Evolutionary conservation across 108 stramenopile genomes (phyloP).

Genomic region (Nitzschia sp.): DNA sequence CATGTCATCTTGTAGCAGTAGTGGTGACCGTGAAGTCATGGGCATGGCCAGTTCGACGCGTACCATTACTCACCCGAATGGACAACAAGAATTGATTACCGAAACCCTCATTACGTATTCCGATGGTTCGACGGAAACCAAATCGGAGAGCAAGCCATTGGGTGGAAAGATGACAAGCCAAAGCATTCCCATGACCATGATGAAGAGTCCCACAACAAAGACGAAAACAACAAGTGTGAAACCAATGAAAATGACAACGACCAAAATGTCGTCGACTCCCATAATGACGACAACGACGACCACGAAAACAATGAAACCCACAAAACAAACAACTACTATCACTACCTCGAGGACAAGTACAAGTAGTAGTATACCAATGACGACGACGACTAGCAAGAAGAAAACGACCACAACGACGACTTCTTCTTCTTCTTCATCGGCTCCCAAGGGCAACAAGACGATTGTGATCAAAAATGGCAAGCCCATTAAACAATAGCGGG

Average conservation of each 20-base stretch:
- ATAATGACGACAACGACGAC: not conserved
- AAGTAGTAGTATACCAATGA: not conserved
- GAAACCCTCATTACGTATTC: conserved; percentile 15
- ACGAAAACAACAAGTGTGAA: not conserved
- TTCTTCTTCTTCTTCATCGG: not conserved
- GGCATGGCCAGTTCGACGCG: conserved; percentile 15
- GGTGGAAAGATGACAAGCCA: not conserved
- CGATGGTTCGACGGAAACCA: conserved; percentile 15
- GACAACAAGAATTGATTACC: conserved; percentile 13
- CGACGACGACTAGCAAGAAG: not conserved
- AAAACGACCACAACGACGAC: not conserved
- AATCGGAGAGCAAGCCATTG: not conserved
- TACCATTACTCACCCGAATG: conserved; percentile 18
- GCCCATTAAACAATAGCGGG: too few species aligned
- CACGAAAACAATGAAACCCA: not conserved
- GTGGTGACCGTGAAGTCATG: conserved; percentile 4
- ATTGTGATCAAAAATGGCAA: not conserved
- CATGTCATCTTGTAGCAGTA: not conserved
- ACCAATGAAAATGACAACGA: not conserved
- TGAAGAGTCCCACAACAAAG: not conserved
- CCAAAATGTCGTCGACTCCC: not conserved
- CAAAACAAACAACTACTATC: not conserved
- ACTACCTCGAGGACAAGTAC: not conserved
- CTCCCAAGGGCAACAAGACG: not conserved
- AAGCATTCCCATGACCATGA: not conserved